phyloP scores from a whole-genome alignment of 768 basidiomycete species.

The Lentinula aciculospora region DNA sequence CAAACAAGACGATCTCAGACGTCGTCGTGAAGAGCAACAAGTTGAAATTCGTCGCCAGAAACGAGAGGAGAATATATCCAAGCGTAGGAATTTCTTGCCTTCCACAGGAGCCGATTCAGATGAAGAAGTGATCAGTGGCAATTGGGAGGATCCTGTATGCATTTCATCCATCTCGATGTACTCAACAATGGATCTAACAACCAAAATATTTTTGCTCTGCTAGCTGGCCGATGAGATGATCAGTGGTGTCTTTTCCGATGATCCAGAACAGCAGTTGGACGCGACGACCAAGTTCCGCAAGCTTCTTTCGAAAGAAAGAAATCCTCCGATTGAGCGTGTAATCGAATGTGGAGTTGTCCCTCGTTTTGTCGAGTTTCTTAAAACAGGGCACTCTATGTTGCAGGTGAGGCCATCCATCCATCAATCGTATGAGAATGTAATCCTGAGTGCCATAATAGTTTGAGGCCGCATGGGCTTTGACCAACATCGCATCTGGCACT shows the following conservation, averaged over 20 bases:
- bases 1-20: constrained; percentile 89
- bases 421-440: neutral
- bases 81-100: constrained; percentile 90
- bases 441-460: constrained; percentile 46
- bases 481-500: constrained; percentile 97
- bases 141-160: constrained; percentile 77
- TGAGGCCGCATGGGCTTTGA: constrained; percentile 96
- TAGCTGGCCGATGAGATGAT: constrained; percentile 92
- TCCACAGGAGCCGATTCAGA: constrained; percentile 77
- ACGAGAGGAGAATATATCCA: constrained; percentile 97
- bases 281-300: constrained; percentile 99
- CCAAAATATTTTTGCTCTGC: neutral
- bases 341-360: constrained; percentile 97
- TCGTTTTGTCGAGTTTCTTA: constrained; percentile 94
- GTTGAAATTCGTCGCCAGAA: constrained; percentile 99
- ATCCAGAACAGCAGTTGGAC: constrained; percentile 88
- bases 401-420: constrained; percentile 44
- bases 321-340: constrained; percentile 97
- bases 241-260: constrained; percentile 85
- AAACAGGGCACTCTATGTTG: constrained; percentile 74
- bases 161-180: constrained; percentile 3
- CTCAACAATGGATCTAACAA: neutral
- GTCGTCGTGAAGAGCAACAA: constrained; percentile 96
- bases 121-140: constrained; percentile 71
- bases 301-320: constrained; percentile 98